Evolutionary conservation across 495 filamentous ascomycete species (phyloP).

Genomic region (Tirmania nivea): DNA sequence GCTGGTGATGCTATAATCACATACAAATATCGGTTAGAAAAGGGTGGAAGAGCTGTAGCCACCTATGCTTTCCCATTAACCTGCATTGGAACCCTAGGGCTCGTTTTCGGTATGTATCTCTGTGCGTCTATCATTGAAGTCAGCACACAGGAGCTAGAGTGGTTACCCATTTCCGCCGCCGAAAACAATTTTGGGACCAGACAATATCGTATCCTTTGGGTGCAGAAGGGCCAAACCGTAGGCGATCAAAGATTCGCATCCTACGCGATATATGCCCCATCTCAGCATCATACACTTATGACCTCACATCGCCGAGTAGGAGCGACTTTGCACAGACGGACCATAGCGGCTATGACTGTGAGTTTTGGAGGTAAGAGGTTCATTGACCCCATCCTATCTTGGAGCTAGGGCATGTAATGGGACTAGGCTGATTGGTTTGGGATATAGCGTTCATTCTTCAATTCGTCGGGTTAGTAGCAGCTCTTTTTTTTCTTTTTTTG

Average conservation of each 20-base stretch:
- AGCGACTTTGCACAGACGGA: neutral
- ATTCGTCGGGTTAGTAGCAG: conserved; percentile 4
- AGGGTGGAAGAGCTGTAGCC: neutral
- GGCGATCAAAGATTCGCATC: conserved; percentile 6
- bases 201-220: conserved; percentile 7
- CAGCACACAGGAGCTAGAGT: conserved; percentile 3
- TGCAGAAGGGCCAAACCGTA: conserved; percentile 4
- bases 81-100: conserved; percentile 2
- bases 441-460: conserved; percentile 3
- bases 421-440: neutral
- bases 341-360: neutral
- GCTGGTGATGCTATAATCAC: conserved; percentile 2
- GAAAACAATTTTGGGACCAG: neutral
- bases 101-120: conserved; percentile 5
- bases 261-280: conserved; percentile 2
- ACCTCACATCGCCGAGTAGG: conserved; percentile 4
- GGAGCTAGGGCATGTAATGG: neutral
- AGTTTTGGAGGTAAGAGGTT: conserved; percentile 12
- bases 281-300: neutral
- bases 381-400: conserved; percentile 14
- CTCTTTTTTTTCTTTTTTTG: too few species aligned
- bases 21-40: conserved; percentile 1
- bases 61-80: conserved; percentile 7
- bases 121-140: conserved; percentile 6
- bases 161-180: neutral